phyloP scores from a whole-genome alignment of 192 early-diverging fungal genomes.

The Obelidium mucronatum region DNA sequence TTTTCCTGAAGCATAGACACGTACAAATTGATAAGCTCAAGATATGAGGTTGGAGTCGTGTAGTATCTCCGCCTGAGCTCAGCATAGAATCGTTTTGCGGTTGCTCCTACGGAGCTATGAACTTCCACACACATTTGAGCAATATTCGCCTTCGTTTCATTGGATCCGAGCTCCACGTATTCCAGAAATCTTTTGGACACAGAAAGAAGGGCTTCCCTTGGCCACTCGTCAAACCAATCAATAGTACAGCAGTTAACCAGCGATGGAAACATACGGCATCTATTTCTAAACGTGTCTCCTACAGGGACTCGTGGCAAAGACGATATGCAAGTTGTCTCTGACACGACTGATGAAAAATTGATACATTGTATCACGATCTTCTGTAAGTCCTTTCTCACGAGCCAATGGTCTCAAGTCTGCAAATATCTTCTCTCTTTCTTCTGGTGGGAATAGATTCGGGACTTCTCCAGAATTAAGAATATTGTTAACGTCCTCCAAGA shows the following conservation, averaged over 20 bases:
- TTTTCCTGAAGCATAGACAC: conserved; percentile 65
- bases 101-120: conserved; percentile 58
- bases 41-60: conserved; percentile 66
- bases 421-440: conserved; percentile 66
- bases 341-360: conserved; percentile 69
- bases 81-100: conserved; percentile 58
- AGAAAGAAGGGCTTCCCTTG: conserved; percentile 61
- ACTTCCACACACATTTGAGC: conserved; percentile 68
- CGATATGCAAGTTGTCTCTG: conserved; percentile 66
- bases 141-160: conserved; percentile 62
- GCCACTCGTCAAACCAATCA: conserved; percentile 72
- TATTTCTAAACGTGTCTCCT: conserved; percentile 62
- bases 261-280: conserved; percentile 68
- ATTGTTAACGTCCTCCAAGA: conserved; percentile 66
- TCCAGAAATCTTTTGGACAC: conserved; percentile 64
- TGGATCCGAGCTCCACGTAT: conserved; percentile 63
- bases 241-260: conserved; percentile 70
- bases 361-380: conserved; percentile 65
- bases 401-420: conserved; percentile 57
- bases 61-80: conserved; percentile 64
- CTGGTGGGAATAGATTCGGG: conserved; percentile 65
- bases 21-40: conserved; percentile 68
- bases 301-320: conserved; percentile 66
- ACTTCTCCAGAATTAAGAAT: conserved; percentile 70
- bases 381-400: conserved; percentile 61